Base-by-base conservation (phyloP, 768 basidiomycete species). In the Suillus bovinus region DNA sequence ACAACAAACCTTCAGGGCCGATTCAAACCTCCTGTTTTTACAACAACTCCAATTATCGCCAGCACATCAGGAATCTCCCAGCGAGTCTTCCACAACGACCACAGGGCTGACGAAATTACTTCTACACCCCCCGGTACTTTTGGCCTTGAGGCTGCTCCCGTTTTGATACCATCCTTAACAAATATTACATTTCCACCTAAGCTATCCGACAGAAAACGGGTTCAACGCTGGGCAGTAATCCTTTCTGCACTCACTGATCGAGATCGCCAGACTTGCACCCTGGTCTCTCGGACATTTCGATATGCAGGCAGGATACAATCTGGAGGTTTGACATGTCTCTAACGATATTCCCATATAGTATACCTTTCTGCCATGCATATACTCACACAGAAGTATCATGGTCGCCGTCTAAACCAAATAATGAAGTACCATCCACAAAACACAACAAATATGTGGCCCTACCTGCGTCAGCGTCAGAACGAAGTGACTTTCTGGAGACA, bases 401-500 rank as follows among this genome's bases (percentile, higher is more conserved):
- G 90, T 9, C 66, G 63, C 29, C 82, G 88, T 50, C 73, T 86
- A 47, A 73, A 75, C 20, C 39, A 64, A 1, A 58, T 85, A 8
- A 63, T 84, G 54, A 62, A 73, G 50, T 69, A 71, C 13, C 74
- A 83, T 66, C 72, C 81, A 17, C 72, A 62, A 24, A 79, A 77
- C 20, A 85, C 80, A 74, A 84, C 80, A 1, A 85, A 91, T 65
- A 77, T 88, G 69, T 93, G 91, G 91, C 88, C 90, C 8, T 91
- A 91, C 70, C 78, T 91, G 38, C 73, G 72, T 31, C 68, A 76
- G 24, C 83, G 90, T n/a, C 67, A 77, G 61, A 64, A 67, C 14
- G 88, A 90, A 70, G 67, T 71, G 1, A 44, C 62, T 0, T 61
- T 59, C 20, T 78, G 83, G 44, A 79, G 74, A 59, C 60, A 61